Conservation (phyloP, 768 basidiomycete genomes). For the Mycena galopus region DNA sequence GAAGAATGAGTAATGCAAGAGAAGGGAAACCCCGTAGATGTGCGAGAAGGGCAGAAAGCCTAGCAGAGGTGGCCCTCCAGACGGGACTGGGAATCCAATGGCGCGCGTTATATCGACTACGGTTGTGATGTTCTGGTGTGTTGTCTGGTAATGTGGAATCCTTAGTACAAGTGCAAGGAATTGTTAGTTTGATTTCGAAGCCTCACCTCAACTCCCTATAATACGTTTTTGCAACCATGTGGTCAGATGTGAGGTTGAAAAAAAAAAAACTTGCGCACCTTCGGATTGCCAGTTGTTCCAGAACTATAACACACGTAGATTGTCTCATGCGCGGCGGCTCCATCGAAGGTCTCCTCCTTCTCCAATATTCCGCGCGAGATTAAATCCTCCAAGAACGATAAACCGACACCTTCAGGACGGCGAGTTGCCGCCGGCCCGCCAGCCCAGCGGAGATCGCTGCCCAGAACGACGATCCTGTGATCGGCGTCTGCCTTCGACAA, state of each 20-base stretch:
- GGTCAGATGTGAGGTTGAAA: too few relatives aligned
- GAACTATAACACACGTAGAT: conserved; percentile 45
- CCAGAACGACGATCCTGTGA: conserved; percentile 29
- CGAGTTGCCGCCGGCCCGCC: conserved; percentile 12
- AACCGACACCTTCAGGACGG: conserved; percentile 10
- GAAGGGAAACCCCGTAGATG: conserved; percentile 37
- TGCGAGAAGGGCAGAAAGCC: conserved; percentile 61
- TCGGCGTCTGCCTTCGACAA: conserved; percentile 30
- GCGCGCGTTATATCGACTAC: conserved; percentile 60
- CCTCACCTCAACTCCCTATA: conserved; percentile 33
- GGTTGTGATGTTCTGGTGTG: conserved; percentile 66
- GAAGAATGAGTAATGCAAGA: conserved; percentile 50
- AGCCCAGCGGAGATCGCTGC: too few relatives aligned
- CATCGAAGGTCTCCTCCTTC: conserved; percentile 43
- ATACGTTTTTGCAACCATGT: too few relatives aligned
- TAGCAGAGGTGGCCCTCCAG: conserved; percentile 56
- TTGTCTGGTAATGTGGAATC: conserved; percentile 54
- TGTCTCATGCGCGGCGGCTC: conserved; percentile 39
- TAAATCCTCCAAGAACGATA: conserved; percentile 27
- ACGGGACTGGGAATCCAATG: conserved; percentile 49
- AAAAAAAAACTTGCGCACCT: conserved; percentile 49
- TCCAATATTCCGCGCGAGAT: conserved; percentile 32
- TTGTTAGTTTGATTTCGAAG: neutral
- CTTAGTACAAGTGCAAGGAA: too few relatives aligned
- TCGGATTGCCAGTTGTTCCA: conserved; percentile 75